These are phyloP conservation scores for Musa acuminata DNA, from an alignment of 176 grass and related monocot genomes.

Conservation along the genomic window DNA sequence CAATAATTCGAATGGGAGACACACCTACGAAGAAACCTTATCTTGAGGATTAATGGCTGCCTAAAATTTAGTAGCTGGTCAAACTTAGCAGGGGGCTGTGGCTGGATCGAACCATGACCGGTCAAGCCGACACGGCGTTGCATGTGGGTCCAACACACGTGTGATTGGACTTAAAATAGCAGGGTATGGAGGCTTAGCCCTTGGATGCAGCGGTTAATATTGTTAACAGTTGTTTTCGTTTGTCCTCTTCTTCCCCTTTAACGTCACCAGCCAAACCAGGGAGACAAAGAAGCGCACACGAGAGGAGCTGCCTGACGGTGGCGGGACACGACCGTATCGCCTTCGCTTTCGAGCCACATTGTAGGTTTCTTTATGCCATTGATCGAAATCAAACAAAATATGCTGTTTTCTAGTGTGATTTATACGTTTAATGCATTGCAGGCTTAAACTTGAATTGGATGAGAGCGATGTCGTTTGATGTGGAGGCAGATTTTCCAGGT, in stretches of 20 bases:
- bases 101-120: background rate
- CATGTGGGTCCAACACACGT: conserved; percentile 1
- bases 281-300: conserved; percentile 7
- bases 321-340: background rate
- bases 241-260: too few relatives aligned
- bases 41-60: background rate
- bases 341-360: conserved; percentile 1
- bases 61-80: background rate
- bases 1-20: background rate
- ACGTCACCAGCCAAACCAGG: background rate
- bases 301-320: background rate
- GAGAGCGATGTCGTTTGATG: background rate
- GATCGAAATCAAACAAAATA: background rate
- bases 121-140: background rate
- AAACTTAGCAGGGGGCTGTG: background rate
- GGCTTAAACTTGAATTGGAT: background rate
- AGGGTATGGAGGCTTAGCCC: too few relatives aligned
- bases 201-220: background rate
- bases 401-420: background rate
- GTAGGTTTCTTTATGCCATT: background rate
- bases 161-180: background rate
- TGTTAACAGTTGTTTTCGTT: background rate
- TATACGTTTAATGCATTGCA: background rate
- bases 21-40: background rate
- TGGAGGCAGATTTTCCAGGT: conserved; percentile 14